Evolutionary conservation across 345 rosid species (phyloP).

Genomic region (Pelargonium nanum): DNA sequence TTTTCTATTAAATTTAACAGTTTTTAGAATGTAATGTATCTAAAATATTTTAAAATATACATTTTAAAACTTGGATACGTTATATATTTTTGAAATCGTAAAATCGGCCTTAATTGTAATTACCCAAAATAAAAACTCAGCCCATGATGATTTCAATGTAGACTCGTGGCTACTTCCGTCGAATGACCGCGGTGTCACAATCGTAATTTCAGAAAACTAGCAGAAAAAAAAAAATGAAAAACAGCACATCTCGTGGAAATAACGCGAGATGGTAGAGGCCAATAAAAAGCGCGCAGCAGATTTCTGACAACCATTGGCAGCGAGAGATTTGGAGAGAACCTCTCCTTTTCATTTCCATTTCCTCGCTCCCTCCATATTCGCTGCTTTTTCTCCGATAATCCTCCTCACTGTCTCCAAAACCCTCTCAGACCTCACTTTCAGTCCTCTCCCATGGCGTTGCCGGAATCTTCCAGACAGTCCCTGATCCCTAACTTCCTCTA

Average conservation of each 20-base stretch:
- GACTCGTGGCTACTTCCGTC: neutral
- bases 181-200: neutral
- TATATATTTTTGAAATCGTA: no score
- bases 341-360: neutral
- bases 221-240: neutral
- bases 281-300: neutral
- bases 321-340: neutral
- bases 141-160: no score
- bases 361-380: neutral
- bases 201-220: neutral
- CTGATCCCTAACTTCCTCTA: slow-evolving; percentile 73
- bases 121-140: no score
- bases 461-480: slow-evolving; percentile 31
- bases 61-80: no score
- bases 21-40: no score
- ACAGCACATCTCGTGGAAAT: neutral
- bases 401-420: neutral
- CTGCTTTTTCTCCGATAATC: neutral
- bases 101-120: no score
- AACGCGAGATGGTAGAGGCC: neutral
- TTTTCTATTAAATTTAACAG: no score
- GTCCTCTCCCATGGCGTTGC: slow-evolving; percentile 28
- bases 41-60: no score
- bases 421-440: no score
- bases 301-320: neutral